phyloP scores from a whole-genome alignment of 169 alveolate species.

The Eimeria zaria region DNA sequence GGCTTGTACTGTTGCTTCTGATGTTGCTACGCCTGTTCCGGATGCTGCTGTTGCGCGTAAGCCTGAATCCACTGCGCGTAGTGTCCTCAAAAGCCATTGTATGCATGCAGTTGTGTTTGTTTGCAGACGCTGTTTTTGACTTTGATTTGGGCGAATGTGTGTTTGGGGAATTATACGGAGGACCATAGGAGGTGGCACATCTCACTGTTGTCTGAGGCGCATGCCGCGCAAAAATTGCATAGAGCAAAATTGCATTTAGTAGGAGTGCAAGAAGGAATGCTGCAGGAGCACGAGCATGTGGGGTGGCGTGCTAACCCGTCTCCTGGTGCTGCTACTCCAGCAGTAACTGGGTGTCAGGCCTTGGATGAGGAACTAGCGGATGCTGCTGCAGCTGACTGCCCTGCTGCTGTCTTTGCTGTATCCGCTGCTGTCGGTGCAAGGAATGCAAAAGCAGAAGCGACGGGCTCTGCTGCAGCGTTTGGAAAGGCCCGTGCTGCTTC shows the following conservation, averaged over 20 bases:
- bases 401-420: not conserved
- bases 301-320: not conserved
- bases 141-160: not conserved
- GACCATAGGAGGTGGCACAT: not conserved
- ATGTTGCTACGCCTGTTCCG: not conserved
- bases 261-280: no score
- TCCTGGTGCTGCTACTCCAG: no score
- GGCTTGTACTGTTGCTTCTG: not conserved
- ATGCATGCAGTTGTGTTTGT: not conserved
- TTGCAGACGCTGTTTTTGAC: conserved; percentile 28
- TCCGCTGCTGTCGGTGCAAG: not conserved
- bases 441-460: not conserved
- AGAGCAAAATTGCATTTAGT: no score
- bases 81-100: no score
- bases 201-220: not conserved
- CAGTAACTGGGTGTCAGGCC: no score
- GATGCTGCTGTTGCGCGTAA: not conserved
- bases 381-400: not conserved
- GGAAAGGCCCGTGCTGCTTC: not conserved
- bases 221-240: conserved; percentile 1
- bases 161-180: not conserved
- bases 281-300: not conserved
- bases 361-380: not conserved
- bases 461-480: not conserved
- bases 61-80: no score